Evolutionary conservation across 208 protist genomes (phyloP).

Genomic region (Crithidia sp.): DNA sequence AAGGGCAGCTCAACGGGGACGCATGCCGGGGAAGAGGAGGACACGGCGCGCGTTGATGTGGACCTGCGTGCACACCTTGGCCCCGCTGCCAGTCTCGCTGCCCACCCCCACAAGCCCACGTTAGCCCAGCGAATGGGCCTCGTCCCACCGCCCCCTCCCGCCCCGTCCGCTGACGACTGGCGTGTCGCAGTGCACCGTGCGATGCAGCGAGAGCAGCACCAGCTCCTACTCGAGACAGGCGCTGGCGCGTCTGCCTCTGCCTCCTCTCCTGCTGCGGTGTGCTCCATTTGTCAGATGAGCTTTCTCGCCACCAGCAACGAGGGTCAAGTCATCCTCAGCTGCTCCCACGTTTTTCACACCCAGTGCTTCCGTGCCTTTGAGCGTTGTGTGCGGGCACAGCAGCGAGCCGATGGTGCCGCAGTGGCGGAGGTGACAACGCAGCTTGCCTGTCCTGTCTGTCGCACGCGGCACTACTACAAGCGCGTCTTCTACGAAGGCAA

Average conservation of each 20-base stretch:
- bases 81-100: constrained; percentile 13
- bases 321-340: constrained; percentile 84
- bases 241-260: background rate
- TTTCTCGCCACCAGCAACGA: constrained; percentile 64
- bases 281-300: constrained; percentile 81
- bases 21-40: background rate
- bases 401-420: constrained; percentile 41
- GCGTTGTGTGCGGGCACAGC: constrained; percentile 57
- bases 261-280: constrained; percentile 30
- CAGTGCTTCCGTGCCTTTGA: constrained; percentile 88
- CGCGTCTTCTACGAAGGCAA: constrained; percentile 80
- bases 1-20: background rate
- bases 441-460: constrained; percentile 83
- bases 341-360: constrained; percentile 88
- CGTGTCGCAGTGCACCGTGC: constrained; percentile 51
- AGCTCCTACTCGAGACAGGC: background rate
- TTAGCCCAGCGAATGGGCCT: constrained; percentile 89
- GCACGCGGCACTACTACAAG: constrained; percentile 83
- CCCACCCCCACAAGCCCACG: constrained; percentile 54
- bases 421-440: constrained; percentile 30
- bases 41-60: background rate
- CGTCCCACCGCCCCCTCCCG: constrained; percentile 62
- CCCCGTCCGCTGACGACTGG: constrained; percentile 79
- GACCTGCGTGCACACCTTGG: constrained; percentile 30
- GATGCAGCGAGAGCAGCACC: constrained; percentile 44